These are phyloP conservation scores for Pyronema domesticum DNA, from an alignment of 495 filamentous ascomycete species.

Conservation along the genomic window DNA sequence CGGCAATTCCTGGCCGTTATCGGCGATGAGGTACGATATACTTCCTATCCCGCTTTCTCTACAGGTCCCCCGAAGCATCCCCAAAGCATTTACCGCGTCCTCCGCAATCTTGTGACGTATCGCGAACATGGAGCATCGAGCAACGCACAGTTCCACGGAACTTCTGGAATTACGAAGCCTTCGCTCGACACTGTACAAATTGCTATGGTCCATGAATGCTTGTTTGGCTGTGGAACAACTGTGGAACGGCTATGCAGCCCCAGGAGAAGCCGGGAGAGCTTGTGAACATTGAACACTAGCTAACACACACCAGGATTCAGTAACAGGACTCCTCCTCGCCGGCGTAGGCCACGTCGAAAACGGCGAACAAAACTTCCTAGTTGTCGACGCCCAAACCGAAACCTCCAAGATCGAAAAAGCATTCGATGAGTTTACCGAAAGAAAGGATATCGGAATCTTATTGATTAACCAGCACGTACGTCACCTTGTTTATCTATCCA, in stretches of 20 bases:
- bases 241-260: background rate
- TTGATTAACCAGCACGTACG: constrained; percentile 95
- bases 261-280: too few relatives aligned
- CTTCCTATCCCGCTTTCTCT: background rate
- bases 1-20: constrained; percentile 94
- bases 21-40: constrained; percentile 65
- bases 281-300: background rate
- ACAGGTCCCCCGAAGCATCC: too few relatives aligned
- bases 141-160: too few relatives aligned
- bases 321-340: constrained; percentile 83
- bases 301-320: constrained; percentile 47
- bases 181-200: too few relatives aligned
- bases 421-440: constrained; percentile 68
- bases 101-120: too few relatives aligned
- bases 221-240: too few relatives aligned
- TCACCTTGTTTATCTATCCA: constrained; percentile 7
- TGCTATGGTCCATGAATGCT: too few relatives aligned
- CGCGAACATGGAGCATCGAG: too few relatives aligned
- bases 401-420: constrained; percentile 72
- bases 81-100: too few relatives aligned
- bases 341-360: constrained; percentile 86
- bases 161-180: too few relatives aligned
- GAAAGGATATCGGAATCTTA: constrained; percentile 91
- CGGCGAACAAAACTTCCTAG: constrained; percentile 88
- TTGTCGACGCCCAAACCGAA: constrained; percentile 86